Evolutionary conservation across 768 basidiomycete species (phyloP).

Genomic region (Auricularia cornea): DNA sequence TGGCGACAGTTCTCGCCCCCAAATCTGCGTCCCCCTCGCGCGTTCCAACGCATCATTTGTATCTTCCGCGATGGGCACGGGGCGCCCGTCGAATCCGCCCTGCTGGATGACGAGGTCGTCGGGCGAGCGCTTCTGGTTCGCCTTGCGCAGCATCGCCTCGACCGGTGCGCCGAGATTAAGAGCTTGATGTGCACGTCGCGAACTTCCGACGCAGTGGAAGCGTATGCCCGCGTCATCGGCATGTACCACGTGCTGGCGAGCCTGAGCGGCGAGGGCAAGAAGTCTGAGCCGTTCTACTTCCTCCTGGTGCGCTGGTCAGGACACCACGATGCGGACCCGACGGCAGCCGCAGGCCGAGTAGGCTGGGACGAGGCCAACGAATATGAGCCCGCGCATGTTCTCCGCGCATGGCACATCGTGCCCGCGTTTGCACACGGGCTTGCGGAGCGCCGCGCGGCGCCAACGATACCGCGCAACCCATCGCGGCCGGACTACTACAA

Average conservation of each 20-base stretch:
- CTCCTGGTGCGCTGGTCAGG: background rate
- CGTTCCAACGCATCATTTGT: slow-evolving; percentile 65
- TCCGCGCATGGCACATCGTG: background rate
- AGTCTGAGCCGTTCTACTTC: background rate
- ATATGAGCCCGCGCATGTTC: background rate
- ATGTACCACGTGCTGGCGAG: slow-evolving; percentile 3
- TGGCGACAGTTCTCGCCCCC: slow-evolving; percentile 69
- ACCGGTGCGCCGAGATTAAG: slow-evolving; percentile 82
- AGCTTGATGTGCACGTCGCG: slow-evolving; percentile 95
- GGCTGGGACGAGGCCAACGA: slow-evolving; percentile 3
- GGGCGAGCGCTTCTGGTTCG: slow-evolving; percentile 92
- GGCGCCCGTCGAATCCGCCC: slow-evolving; percentile 92
- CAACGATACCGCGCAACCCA: background rate
- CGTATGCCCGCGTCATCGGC: slow-evolving; percentile 1
- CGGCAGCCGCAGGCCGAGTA: background rate
- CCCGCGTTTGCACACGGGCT: background rate
- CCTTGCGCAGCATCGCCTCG: slow-evolving; percentile 91
- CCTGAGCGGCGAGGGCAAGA: background rate
- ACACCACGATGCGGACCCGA: background rate
- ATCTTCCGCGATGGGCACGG: slow-evolving; percentile 59
- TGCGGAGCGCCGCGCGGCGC: background rate
- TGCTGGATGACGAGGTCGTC: slow-evolving; percentile 88
- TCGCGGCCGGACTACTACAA: too few species aligned
- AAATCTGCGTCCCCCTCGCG: slow-evolving; percentile 87
- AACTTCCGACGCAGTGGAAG: slow-evolving; percentile 97